phyloP scores from a whole-genome alignment of 345 rosid species.

The Moringa oleifera region DNA sequence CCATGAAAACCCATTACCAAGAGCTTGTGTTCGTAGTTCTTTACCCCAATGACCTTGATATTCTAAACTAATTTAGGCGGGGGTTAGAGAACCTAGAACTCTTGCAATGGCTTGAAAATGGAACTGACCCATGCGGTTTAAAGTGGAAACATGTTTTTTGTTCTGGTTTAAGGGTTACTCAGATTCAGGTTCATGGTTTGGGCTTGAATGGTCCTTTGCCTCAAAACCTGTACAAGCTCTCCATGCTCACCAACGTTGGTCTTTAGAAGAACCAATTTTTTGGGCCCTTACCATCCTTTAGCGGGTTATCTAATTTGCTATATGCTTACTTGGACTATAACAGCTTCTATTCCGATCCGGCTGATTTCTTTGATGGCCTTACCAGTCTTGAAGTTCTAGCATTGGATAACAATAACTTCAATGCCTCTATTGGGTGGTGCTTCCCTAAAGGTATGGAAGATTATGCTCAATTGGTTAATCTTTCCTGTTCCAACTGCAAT shows the following conservation, averaged over 20 bases:
- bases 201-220: slow-evolving; percentile 68
- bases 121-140: slow-evolving; percentile 62
- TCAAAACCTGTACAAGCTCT: slow-evolving; percentile 45
- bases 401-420: slow-evolving; percentile 53
- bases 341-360: slow-evolving; percentile 53
- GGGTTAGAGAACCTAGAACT: slow-evolving; percentile 63
- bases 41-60: slow-evolving; percentile 42
- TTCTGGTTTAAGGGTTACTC: slow-evolving; percentile 38
- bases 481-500: slow-evolving; percentile 63
- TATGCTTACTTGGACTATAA: slow-evolving; percentile 53
- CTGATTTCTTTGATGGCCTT: slow-evolving; percentile 51
- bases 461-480: slow-evolving; percentile 49
- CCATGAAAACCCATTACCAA: slow-evolving; percentile 22
- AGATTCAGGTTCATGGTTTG: slow-evolving; percentile 55
- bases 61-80: slow-evolving; percentile 49
- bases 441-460: slow-evolving; percentile 40
- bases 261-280: slow-evolving; percentile 55
- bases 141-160: slow-evolving; percentile 56
- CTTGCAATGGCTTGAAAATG: slow-evolving; percentile 57
- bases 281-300: slow-evolving; percentile 55
- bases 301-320: slow-evolving; percentile 43
- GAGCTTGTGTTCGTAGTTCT: slow-evolving; percentile 26
- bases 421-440: slow-evolving; percentile 57
- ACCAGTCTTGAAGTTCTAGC: slow-evolving; percentile 45
- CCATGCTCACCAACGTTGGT: slow-evolving; percentile 48